Evolutionary conservation across 2,329 filamentous ascomycete genomes (phyloP), one percentile per base, ranked within the genome.

Genomic region (Colletotrichum orbiculare): DNA sequence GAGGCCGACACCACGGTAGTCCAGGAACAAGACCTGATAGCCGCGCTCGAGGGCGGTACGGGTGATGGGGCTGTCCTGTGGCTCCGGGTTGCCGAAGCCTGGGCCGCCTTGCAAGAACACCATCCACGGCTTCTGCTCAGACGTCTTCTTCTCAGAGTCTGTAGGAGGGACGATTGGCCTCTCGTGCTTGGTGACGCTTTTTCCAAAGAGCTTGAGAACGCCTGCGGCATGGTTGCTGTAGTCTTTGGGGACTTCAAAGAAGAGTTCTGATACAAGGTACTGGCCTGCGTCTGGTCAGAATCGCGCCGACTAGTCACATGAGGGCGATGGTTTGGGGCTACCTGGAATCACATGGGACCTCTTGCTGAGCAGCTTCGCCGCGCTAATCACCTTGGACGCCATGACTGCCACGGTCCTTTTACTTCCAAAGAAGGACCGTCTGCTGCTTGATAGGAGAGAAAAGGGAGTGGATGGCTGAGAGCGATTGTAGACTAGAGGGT

Each of bases 51-150:
- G 83, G 60, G 93, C 84, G 37, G 84, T 81, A 38, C 88, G 85
- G n/a, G 92, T 91, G 73, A 93, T 86, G 8, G 89, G 82, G 66
- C 89, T 87, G 64, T 91, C 86, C 73, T 96, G 90, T 2, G 95
- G 94, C 54, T 90, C 82, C 6, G 85, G 82, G 73, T 92, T 94
- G 66, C 91, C 89, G 72, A 91, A 89, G 3, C 94, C 94, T 0
- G 94, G 95, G 0, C 95, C 95, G 68, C 95, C 95, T 79, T 96
- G 91, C 12, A 97, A 85, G 74, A 90, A 97, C 67, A 94, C 83
- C 58, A 90, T 79, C 78, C 84, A 89, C 8, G 87, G 87, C 70
- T 83, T 85, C 59, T 79, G 74, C 12, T 74, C 69, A 13, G 67
- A 63, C 37, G 77, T 75, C 39, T 74, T 77, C 25, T 79, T 71